These are phyloP conservation scores for Amanita rimosa DNA, from an alignment of 768 basidiomycete genomes.

Conservation along the genomic window DNA sequence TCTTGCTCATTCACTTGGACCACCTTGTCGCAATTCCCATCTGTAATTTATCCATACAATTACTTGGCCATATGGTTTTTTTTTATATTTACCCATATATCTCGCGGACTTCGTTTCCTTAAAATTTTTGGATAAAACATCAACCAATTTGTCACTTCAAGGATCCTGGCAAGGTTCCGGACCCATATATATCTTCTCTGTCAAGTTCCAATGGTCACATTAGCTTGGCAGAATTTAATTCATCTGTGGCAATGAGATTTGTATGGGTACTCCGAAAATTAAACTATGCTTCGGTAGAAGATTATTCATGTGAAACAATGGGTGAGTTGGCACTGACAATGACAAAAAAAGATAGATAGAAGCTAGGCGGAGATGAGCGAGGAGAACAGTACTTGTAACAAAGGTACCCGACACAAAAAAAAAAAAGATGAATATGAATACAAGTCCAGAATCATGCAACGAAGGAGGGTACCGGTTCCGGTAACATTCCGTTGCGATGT, in stretches of 20 bases:
- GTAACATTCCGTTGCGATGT: constrained; percentile 1
- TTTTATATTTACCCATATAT: not conserved
- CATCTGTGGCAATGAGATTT: not conserved
- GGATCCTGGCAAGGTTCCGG: no score
- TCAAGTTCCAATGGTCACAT: no score
- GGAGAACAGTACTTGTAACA: constrained; percentile 19
- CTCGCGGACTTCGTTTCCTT: not conserved
- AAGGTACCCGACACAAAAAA: constrained; percentile 11
- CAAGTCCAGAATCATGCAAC: constrained; percentile 21
- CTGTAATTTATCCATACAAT: constrained; percentile 7
- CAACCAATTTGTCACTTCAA: no score
- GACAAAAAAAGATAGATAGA: constrained; percentile 15
- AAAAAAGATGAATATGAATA: constrained; percentile 25
- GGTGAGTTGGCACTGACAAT: constrained; percentile 1
- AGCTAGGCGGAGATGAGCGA: constrained; percentile 10
- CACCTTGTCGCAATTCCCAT: not conserved
- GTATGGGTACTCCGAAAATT: constrained; percentile 4
- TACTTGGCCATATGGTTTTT: not conserved
- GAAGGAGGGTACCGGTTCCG: constrained; percentile 7
- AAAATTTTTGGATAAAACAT: not conserved
- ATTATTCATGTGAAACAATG: not conserved
- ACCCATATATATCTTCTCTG: no score
- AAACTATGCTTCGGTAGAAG: constrained; percentile 6
- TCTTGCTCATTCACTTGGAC: not conserved
- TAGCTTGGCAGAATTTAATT: not conserved